Evolutionary conservation across 495 filamentous ascomycete genomes (phyloP), one percentile per base, ranked within the genome.

Genomic region (Aspergillus sparsus): DNA sequence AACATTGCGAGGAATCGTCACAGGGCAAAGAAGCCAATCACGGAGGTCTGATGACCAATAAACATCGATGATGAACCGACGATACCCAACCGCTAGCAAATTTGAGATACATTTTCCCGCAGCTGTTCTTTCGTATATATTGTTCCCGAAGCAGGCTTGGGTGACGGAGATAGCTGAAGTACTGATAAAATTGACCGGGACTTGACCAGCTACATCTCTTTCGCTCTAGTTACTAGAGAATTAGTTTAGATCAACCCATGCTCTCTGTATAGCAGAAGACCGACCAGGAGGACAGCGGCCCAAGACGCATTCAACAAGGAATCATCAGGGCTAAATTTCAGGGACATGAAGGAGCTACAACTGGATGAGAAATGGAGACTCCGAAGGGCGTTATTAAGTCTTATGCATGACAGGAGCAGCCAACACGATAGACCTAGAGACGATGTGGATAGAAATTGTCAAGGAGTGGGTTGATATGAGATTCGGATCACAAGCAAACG

Each of bases 121-220:
- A 5, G 70, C 68, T 8, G 65, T 62, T 62, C 76, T 70, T 53
- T 82, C 79, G 66, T 82, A 87, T 21, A 72, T 66, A 15, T 74
- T 69, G 60, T 81, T 60, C 9, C 74, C 69, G 65, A 89, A 89
- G 62, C 86, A 89, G 13, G 83, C 85, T 15, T 79, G 75, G 2
- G 74, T 75, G 13, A 88, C 61, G 5, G 80, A 82, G 0, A 86
- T 75, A 1, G 75, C 81, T 6, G 85, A 81, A 16, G 73, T 74
- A 11, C 80, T 83, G 16, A 87, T 77, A 67, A 74, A 87, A 58
- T 88, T 88, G 60, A 89, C 76, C 6, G 86, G 86, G 21, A 88
- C 74, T 56, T 79, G 76, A 10, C 81, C 73, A 31, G 78, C 74
- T 50, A 88, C 73, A 76, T 89, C 86, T 69, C 86, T 73, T 70